Base-by-base conservation (phyloP, 2,329 filamentous ascomycete species). In the Waltergamsia citrina region DNA sequence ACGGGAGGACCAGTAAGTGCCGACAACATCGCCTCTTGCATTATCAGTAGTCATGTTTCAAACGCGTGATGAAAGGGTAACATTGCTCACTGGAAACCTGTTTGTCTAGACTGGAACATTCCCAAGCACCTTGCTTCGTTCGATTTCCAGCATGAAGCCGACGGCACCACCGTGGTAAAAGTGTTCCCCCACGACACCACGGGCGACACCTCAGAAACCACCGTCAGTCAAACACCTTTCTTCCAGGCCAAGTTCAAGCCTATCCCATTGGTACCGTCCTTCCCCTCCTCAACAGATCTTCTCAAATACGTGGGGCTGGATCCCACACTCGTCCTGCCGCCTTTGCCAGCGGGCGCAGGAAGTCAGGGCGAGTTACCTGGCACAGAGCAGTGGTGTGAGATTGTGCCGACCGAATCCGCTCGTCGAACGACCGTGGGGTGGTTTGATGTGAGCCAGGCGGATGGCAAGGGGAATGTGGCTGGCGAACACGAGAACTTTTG, bases 121-220 rank as follows among this genome's bases (percentile, higher is more conserved):
- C 68, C 69, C 10, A 74, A 74, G 42, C 67, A 73, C 36, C 58
- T 73, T 11, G 70, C 70, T 23, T 52, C 52, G 9, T 74, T 74
- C 44, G 56, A 59, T 11, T 74, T 31, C 28, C 24, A 27, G 14
- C 47, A 54, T 7, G 33, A 50, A 12, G 49, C 49, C n/a, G 36
- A 50, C 14, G 51, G 52, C 12, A 43, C 48, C 22, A 51, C 52
- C 7, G 43, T 40, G 7, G 51, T 65, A 35, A 47, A 55, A 20
- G 59, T 67, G 19, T 64, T 50, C 39, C 60, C 60, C 1, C 45
- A 58, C 35, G 56, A 61, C 41, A 52, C 48, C 0, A 35, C 29
- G 3, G 39, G 33, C 20, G 50, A 54, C 36, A 7, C 38, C 3
- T 35, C 41, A 12, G 55, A 59, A 25, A 26, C 47, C 6, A 37